Evolutionary conservation across 192 early-diverging fungal genomes (phyloP), one percentile per base, ranked within the genome.

Genomic region (Coemansia pectinata): DNA sequence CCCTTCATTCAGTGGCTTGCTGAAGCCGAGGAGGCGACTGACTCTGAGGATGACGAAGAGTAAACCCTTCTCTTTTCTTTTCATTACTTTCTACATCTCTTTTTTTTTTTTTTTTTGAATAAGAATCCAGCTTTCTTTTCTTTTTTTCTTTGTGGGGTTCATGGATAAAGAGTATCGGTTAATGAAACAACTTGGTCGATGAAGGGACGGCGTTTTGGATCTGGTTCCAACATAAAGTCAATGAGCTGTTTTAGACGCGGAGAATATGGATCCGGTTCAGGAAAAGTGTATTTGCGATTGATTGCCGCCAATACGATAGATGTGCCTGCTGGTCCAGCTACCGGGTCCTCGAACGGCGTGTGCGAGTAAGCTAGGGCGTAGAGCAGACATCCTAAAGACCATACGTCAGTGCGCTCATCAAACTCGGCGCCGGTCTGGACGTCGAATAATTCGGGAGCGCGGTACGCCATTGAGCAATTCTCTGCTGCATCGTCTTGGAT

Each of bases 1-100:
- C 92, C 94, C 40, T 99, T 99, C 79, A 79, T 97, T 48, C 84
- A 89, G 60, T 98, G 96, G 97, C 86, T 98, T 5, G 84, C 87
- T 38, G 91, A 92, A 66, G 97, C 95, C 1, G 92, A 93, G 45
- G 86, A 87, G 39, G 87, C 87, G 36, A 83, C 84, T 11, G 90
- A 92, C n/a, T 67, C 65, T 15, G 78, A 58, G 14, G 55, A 58
- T 17, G 55, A 58, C 17, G 25, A 27, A 25, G 53, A 80, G 12
- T 48, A 15, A 48, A 8, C 14, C 27, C 27, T 14, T 53, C 25
- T 45, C 39, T 29, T 44, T 23, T 41, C 5, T 23, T 7, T 8
- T 31, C 58, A 59, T 67, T 38, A 27, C 64, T 74, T 72, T 27
- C 27, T 27, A 27, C 27, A 11, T 53, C 25, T 44, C 39, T 29